These are phyloP conservation scores for Sergeia podlipaevii DNA, from an alignment of 208 protist genomes.

Conservation along the genomic window DNA sequence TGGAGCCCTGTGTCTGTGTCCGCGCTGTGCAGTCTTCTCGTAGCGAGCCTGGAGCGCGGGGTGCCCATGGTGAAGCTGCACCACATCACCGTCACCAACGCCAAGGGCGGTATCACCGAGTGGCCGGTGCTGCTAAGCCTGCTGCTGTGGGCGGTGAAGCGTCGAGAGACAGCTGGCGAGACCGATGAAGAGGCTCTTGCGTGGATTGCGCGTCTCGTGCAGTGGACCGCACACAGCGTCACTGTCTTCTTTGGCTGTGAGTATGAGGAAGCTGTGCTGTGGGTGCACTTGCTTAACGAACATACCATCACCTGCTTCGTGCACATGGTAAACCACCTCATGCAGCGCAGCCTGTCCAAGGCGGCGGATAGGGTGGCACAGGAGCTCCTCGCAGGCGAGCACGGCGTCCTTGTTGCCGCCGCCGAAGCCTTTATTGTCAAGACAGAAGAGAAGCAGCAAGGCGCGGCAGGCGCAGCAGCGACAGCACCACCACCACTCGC, in stretches of 20 bases:
- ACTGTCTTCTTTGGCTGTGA: slow-evolving; percentile 72
- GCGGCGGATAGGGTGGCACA: slow-evolving; percentile 72
- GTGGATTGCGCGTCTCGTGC: slow-evolving; percentile 73
- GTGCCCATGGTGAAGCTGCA: slow-evolving; percentile 83
- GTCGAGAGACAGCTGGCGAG: slow-evolving; percentile 8
- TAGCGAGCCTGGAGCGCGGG: slow-evolving; percentile 41
- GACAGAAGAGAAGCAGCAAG: slow-evolving; percentile 31
- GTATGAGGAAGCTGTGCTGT: slow-evolving; percentile 64
- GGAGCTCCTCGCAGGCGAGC: slow-evolving; percentile 37
- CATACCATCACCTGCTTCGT: slow-evolving; percentile 74
- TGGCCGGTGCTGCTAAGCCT: slow-evolving; percentile 83
- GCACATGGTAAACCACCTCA: slow-evolving; percentile 76
- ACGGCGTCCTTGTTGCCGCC: slow-evolving; percentile 66
- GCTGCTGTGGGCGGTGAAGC: slow-evolving; percentile 70
- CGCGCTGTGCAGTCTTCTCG: slow-evolving; percentile 68
- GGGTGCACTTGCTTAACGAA: slow-evolving; percentile 44
- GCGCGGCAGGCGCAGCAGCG: not conserved
- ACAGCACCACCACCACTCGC: not conserved
- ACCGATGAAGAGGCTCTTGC: slow-evolving; percentile 36
- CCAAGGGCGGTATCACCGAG: slow-evolving; percentile 55
- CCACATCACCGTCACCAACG: slow-evolving; percentile 76
- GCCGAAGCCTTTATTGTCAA: slow-evolving; percentile 51
- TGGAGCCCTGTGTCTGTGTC: slow-evolving; percentile 44
- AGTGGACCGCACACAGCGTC: slow-evolving; percentile 83
- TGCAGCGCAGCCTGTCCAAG: slow-evolving; percentile 86